Conservation (phyloP, 352 stramenopile species). For the Phytophthora capsici region DNA sequence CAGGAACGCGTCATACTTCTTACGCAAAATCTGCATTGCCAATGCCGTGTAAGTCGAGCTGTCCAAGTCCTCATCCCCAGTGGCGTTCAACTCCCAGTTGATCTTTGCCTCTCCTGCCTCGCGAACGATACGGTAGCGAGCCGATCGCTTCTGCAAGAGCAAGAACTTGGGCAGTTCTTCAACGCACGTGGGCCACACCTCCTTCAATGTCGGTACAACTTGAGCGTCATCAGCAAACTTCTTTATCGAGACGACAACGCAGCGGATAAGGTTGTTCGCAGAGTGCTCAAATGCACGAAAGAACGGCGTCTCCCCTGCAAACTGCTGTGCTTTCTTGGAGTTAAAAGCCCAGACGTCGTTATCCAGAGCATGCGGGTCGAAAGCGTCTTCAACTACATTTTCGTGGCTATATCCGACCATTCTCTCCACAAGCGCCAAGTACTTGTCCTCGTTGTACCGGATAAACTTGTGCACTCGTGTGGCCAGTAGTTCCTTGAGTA, state of each 20-base stretch:
- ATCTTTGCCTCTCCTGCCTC: slow-evolving; percentile 18
- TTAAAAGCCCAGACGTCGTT: slow-evolving; percentile 41
- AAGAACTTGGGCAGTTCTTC: slow-evolving; percentile 62
- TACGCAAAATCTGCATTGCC: slow-evolving; percentile 56
- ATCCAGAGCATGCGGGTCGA: slow-evolving; percentile 48
- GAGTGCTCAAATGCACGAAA: slow-evolving; percentile 33
- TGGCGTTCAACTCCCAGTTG: slow-evolving; percentile 46
- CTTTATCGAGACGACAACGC: slow-evolving; percentile 17
- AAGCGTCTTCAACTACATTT: slow-evolving; percentile 42
- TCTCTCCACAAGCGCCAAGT: slow-evolving; percentile 49
- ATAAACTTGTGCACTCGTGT: slow-evolving; percentile 57
- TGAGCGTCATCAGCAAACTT: slow-evolving; percentile 5
- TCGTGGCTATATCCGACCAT: slow-evolving; percentile 58
- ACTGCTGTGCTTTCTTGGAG: slow-evolving; percentile 20
- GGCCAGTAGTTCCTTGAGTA: slow-evolving; percentile 63
- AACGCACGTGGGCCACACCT: slow-evolving; percentile 57
- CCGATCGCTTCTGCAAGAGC: slow-evolving; percentile 64
- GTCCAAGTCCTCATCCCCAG: slow-evolving; percentile 31
- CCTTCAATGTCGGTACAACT: slow-evolving; percentile 27
- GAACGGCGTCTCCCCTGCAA: slow-evolving; percentile 29
- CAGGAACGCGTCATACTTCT: slow-evolving; percentile 61
- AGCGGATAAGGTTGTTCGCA: slow-evolving; percentile 46
- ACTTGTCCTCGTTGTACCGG: slow-evolving; percentile 56
- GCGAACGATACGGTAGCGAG: slow-evolving; percentile 48
- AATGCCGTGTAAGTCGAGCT: slow-evolving; percentile 31